phyloP scores from a whole-genome alignment of 495 filamentous ascomycete species.

The Astrothelium macrocarpum region DNA sequence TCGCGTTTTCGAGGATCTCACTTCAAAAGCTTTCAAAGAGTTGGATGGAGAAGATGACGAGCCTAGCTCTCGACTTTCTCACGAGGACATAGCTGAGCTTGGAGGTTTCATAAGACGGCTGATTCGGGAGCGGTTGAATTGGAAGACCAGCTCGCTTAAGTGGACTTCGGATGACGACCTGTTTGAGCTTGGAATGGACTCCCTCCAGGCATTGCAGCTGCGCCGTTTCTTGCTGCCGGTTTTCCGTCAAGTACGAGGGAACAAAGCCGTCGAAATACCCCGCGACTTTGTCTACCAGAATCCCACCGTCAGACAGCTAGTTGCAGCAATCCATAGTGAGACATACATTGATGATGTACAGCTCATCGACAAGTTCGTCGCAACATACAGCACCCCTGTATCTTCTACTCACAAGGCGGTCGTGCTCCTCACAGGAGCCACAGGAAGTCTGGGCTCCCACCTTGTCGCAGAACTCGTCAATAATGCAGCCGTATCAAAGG shows the following conservation, averaged over 20 bases:
- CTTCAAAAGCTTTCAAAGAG: background rate
- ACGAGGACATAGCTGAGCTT: background rate
- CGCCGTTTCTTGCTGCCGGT: background rate
- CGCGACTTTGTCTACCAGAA: background rate
- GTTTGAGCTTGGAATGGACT: conserved; percentile 23
- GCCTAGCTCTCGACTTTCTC: background rate
- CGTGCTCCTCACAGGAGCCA: conserved; percentile 50
- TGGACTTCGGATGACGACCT: conserved; percentile 15
- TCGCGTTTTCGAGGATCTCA: background rate
- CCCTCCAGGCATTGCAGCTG: conserved; percentile 20
- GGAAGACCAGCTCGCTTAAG: background rate
- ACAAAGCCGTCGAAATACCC: background rate
- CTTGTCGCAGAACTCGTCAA: conserved; percentile 39
- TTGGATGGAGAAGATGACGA: background rate
- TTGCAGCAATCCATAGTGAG: background rate
- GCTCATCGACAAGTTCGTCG: background rate
- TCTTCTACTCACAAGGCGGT: background rate
- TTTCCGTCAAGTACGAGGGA: background rate
- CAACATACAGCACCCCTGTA: background rate
- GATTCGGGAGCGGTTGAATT: background rate
- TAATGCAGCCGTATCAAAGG: conserved; percentile 35
- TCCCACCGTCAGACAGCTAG: background rate
- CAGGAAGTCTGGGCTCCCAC: conserved; percentile 50
- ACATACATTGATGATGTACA: background rate
- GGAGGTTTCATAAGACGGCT: background rate